Evolutionary conservation across 1,139 yeast species (phyloP), one percentile per base, ranked within the genome.

Genomic region (Eremothecium sinecaudum): DNA sequence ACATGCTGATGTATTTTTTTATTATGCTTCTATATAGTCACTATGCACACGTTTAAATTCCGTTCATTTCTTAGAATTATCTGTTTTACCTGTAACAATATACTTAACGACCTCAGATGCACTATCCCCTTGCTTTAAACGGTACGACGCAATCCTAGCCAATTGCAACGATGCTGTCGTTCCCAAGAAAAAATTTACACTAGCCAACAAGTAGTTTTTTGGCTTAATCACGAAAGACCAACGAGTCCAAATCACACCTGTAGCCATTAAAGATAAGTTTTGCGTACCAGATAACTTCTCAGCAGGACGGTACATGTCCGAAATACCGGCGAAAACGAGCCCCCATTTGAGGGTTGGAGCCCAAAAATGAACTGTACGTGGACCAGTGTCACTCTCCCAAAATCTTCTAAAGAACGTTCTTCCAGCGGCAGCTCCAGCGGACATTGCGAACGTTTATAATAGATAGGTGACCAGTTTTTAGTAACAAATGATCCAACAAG

Each of bases 201-300:
- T 76, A 4, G 97, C 98, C 48, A 90, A 69, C 41, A 90, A 66
- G 47, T 71, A 69, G 64, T 90, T 90, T 62, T 82, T 79, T 35
- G 98, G 98, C 50, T 67, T 76, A 56, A 90, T 90, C 43, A 86
- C 92, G 61, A 86, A 73, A 20, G 96, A 87, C 98, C 98, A 90
- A 59, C 98, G 76, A 30, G 98, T 90, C 98, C 98, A 90, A 51
- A 90, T 86, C 36, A 74, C 75, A 38, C 97, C 98, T 1, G 98
- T 90, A 32, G 90, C 90, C 50, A 82, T 71, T 40, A 90, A 68
- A 1, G 98, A 94, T 23, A 53, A 36, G 58, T 83, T 94, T 61
- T 90, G 98, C 18, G 95, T 79, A 38, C 96, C 95, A 33, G 90
- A 77, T 37, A 90, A 67, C 51, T 79, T 79, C 53, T 87, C 96